These are phyloP conservation scores for Coriolopsis trogii DNA, from an alignment of 1,284 basidiomycete species.

Conservation along the genomic window DNA sequence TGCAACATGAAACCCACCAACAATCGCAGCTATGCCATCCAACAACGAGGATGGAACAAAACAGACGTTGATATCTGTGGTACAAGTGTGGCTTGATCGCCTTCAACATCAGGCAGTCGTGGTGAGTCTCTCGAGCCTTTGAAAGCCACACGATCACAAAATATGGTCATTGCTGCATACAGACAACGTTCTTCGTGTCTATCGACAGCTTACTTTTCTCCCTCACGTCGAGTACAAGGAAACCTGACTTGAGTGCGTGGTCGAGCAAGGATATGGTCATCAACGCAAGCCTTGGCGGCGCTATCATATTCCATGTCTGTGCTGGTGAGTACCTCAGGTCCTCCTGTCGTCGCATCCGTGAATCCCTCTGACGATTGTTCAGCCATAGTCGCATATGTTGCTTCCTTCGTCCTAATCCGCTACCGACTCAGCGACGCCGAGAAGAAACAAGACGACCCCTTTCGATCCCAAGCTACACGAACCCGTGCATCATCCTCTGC, in stretches of 20 bases:
- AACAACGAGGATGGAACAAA: conserved; percentile 22
- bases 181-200: conserved; percentile 45
- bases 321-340: conserved; percentile 30
- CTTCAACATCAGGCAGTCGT: conserved; percentile 35
- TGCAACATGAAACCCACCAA: too few species aligned
- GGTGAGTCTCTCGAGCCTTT: conserved; percentile 22
- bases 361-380: too few species aligned
- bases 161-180: background rate
- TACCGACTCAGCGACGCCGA: conserved; percentile 34
- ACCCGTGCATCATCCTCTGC: background rate
- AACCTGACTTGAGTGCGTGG: conserved; percentile 14
- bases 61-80: conserved; percentile 30
- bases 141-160: too few species aligned
- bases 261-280: conserved; percentile 31
- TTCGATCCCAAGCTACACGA: background rate
- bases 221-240: too few species aligned
- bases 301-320: conserved; percentile 41
- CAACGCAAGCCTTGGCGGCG: conserved; percentile 37
- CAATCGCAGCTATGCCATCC: background rate
- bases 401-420: conserved; percentile 38
- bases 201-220: conserved; percentile 39
- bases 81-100: conserved; percentile 35
- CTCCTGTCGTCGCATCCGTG: background rate
- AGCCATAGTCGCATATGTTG: conserved; percentile 39
- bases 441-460: conserved; percentile 17